A percentile compares a stretch with the other conserved stretches of the same genome.
phyloP scores from a whole-genome alignment of 345 rosid species.

The Sisymbrium irio region DNA sequence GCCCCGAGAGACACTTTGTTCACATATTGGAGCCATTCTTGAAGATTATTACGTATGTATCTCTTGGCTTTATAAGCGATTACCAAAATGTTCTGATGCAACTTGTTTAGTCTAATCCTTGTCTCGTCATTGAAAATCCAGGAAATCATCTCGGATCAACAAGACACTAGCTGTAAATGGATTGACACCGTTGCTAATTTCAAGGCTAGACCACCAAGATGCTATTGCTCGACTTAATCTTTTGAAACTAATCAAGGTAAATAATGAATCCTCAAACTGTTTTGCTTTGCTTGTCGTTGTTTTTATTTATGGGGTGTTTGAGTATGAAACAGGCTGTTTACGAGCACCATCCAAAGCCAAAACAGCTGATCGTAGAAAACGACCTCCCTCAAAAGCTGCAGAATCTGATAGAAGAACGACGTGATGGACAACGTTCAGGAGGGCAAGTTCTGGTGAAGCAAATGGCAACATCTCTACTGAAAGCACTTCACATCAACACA shows the following conservation, averaged over 20 bases:
- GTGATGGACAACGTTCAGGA: slow-evolving; percentile 93
- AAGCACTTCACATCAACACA: slow-evolving; percentile 92
- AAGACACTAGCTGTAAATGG: slow-evolving; percentile 96
- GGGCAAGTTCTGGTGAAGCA: slow-evolving; percentile 97
- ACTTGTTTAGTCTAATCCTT: background rate
- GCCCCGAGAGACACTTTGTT: slow-evolving; percentile 93
- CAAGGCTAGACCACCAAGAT: slow-evolving; percentile 93
- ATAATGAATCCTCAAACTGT: background rate
- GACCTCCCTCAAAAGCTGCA: slow-evolving; percentile 81
- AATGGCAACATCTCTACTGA: slow-evolving; percentile 95
- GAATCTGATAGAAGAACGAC: slow-evolving; percentile 90
- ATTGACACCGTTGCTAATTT: slow-evolving; percentile 81
- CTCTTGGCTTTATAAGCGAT: background rate
- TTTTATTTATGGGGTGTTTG: background rate
- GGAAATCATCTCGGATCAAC: slow-evolving; percentile 92
- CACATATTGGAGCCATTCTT: slow-evolving; percentile 98
- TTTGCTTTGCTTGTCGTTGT: background rate
- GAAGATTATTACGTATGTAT: slow-evolving; percentile 87
- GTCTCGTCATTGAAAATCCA: slow-evolving; percentile 39
- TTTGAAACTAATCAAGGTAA: slow-evolving; percentile 85
- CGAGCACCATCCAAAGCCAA: slow-evolving; percentile 98
- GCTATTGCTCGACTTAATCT: slow-evolving; percentile 96
- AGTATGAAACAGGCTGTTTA: slow-evolving; percentile 69
- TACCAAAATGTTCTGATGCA: background rate
- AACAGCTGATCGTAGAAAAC: slow-evolving; percentile 94